Percentiles rank a stretch among this genome's conserved stretches.
Conservation (phyloP, 495 filamentous ascomycete species). For the Lichenothelia convexa region DNA sequence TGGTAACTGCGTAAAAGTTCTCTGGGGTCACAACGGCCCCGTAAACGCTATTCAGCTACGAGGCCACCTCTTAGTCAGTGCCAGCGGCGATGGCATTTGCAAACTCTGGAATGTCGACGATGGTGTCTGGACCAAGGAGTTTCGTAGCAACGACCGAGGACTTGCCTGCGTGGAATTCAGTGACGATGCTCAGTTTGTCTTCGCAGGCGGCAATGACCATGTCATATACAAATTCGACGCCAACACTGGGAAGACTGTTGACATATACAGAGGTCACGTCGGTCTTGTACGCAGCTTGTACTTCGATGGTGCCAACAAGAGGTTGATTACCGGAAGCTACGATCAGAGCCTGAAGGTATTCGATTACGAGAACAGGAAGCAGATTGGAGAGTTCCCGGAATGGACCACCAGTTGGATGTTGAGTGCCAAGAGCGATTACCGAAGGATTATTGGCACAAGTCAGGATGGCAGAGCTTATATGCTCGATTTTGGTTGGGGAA, state of each 20-base stretch:
- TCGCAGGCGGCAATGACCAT: slow-evolving; percentile 85
- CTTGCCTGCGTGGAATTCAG: slow-evolving; percentile 92
- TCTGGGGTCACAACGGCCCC: slow-evolving; percentile 70
- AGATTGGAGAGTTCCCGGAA: slow-evolving; percentile 58
- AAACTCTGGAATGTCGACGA: slow-evolving; percentile 88
- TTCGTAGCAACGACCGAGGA: slow-evolving; percentile 68
- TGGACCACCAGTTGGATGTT: slow-evolving; percentile 96
- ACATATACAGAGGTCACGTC: slow-evolving; percentile 57
- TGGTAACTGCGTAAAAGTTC: slow-evolving; percentile 48
- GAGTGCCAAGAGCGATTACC: slow-evolving; percentile 84
- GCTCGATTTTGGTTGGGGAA: slow-evolving; percentile 57
- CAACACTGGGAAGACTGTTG: slow-evolving; percentile 65
- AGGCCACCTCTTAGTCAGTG: slow-evolving; percentile 77
- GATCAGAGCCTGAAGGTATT: slow-evolving; percentile 89
- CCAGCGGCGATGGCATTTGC: slow-evolving; percentile 78
- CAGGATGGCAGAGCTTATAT: slow-evolving; percentile 82
- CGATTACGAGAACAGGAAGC: slow-evolving; percentile 49
- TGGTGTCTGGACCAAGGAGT: slow-evolving; percentile 72
- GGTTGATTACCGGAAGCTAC: slow-evolving; percentile 81
- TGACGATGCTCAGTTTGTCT: slow-evolving; percentile 71
- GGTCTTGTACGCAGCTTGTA: slow-evolving; percentile 75
- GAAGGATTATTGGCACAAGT: slow-evolving; percentile 78
- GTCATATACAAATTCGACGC: slow-evolving; percentile 90
- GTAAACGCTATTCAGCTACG: slow-evolving; percentile 92
- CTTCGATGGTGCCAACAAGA: slow-evolving; percentile 62